Evolutionary conservation across 176 grass and related monocot genomes (phyloP), one percentile per base, ranked within the genome.

Genomic region (Oryza longistaminata): DNA sequence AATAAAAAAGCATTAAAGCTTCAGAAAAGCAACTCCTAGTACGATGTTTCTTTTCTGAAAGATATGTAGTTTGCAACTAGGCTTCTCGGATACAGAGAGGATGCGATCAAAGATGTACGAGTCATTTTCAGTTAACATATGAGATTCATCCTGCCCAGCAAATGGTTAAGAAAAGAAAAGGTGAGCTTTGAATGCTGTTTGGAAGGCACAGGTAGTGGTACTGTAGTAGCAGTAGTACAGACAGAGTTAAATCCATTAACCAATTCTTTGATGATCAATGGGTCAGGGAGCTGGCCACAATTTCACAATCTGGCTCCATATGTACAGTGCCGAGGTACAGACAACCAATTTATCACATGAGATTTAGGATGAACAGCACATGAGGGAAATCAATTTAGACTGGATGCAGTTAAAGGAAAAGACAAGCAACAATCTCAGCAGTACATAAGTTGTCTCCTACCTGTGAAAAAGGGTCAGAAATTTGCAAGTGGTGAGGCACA

Each of bases 341-440:
- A 24, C 26, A 48, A 24, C 34, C 65, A 34, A 34, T 49, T 79
- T 73, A 64, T 73, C 33, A 55, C 17, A 22, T 53, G 58, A 3
- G 48, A 68, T 58, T 19, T 16, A 29, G 29, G 58, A 55, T 17
- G 42, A 68, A 68, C 21, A 21, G 16, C 70, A 48, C 70, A 61
- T 26, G 45, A 45, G 21, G 22, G 27, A 73, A 73, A 70, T 39
- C 35, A 69, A 81, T 55, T 55, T 68, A 52, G 68, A 3, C 22
- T 16, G 31, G 34, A 68, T 73, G 68, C 81, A 84, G 21, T 53
- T 78, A 22, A 15, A 71, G 37, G 69, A 69, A 25, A 74, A 89
- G 69, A 49, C 76, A 61, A 8, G 25, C 9, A 69, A 19, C 75
- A 74, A 17, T 53, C 42, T 17, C 24, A 55, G 21, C 27, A 60